These are phyloP conservation scores for Skeletonema potamos DNA, from an alignment of 108 stramenopile species.

Conservation along the genomic window DNA sequence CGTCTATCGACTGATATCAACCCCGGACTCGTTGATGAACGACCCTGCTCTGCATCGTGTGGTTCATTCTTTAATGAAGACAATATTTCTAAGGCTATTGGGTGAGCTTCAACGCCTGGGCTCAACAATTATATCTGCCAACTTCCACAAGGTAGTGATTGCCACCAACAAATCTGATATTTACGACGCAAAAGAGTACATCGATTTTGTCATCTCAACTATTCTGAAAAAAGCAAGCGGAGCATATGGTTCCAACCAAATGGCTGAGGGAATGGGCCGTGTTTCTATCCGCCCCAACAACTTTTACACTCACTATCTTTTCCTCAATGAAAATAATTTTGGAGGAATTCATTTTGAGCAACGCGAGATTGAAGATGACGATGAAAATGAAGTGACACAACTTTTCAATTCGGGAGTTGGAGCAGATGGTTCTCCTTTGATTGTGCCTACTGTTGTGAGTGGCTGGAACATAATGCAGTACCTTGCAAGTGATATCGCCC, in stretches of 20 bases:
- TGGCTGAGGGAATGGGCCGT: constrained; percentile 54
- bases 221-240: constrained; percentile 59
- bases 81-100: constrained; percentile 87
- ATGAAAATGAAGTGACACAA: constrained; percentile 45
- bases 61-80: constrained; percentile 86
- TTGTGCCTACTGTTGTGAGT: constrained; percentile 81
- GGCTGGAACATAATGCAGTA: constrained; percentile 89
- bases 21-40: constrained; percentile 82
- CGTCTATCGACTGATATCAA: constrained; percentile 90
- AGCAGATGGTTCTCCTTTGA: constrained; percentile 8
- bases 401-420: constrained; percentile 29
- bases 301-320: constrained; percentile 84
- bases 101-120: constrained; percentile 94
- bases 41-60: constrained; percentile 94
- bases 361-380: constrained; percentile 51
- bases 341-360: constrained; percentile 87
- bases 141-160: constrained; percentile 90
- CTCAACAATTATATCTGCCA: constrained; percentile 89
- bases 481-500: constrained; percentile 74
- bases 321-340: constrained; percentile 94
- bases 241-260: constrained; percentile 22
- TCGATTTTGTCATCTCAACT: constrained; percentile 91
- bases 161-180: constrained; percentile 89
- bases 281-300: constrained; percentile 71
- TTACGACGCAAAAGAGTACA: constrained; percentile 86